These are phyloP conservation scores for Populus ilicifolia DNA, from an alignment of 345 rosid species.

Conservation along the genomic window DNA sequence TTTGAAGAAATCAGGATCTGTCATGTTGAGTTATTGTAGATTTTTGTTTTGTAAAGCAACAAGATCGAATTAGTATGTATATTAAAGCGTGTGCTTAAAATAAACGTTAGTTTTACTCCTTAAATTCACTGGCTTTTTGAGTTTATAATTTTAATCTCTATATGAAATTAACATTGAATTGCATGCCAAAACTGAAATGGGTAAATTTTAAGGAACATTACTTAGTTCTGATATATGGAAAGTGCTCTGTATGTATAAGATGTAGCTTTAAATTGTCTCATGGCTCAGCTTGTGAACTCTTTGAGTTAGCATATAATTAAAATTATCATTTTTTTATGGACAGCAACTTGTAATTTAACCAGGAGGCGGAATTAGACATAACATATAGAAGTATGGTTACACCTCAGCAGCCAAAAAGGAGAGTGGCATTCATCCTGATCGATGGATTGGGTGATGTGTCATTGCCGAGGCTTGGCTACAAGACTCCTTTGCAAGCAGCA, in stretches of 20 bases:
- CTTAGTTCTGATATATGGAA: neutral
- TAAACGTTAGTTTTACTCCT: neutral
- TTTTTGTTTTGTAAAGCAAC: neutral
- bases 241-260: neutral
- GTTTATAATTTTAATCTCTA: neutral
- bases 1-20: neutral
- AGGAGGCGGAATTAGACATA: neutral
- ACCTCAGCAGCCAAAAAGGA: conserved; percentile 40
- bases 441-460: conserved; percentile 95
- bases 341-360: neutral
- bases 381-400: conserved; percentile 35
- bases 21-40: neutral
- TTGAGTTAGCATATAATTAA: neutral
- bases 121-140: neutral
- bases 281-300: neutral
- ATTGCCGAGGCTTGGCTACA: conserved; percentile 64
- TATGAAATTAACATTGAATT: neutral
- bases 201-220: neutral
- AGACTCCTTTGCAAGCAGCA: conserved; percentile 82
- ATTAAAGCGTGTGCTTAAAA: neutral
- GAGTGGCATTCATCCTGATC: conserved; percentile 85
- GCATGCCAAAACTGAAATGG: neutral
- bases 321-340: neutral
- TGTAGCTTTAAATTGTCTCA: neutral
- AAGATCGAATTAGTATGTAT: neutral